phyloP scores from a whole-genome alignment of 2,329 filamentous ascomycete genomes.

The Penicillium sp. region DNA sequence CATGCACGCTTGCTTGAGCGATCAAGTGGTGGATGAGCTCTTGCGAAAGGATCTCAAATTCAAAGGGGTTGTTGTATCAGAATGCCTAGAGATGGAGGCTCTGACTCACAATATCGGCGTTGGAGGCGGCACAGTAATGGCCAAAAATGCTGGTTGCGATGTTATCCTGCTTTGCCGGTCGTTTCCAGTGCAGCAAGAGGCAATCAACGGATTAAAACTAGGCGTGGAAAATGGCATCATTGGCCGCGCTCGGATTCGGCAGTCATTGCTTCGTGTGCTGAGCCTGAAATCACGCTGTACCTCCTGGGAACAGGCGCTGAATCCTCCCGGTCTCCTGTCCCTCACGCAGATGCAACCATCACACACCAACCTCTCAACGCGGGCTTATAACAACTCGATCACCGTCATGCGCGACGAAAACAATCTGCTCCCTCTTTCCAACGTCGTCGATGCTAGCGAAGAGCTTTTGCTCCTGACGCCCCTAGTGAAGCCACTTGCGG shows the following conservation, averaged over 20 bases:
- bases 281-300: constrained; percentile 81
- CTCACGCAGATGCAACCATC: constrained; percentile 78
- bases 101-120: constrained; percentile 96
- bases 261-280: constrained; percentile 76
- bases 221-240: constrained; percentile 91
- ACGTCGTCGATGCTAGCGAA: constrained; percentile 77
- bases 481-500: constrained; percentile 86
- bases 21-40: constrained; percentile 88
- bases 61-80: constrained; percentile 87
- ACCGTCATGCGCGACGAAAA: constrained; percentile 90
- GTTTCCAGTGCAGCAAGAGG: constrained; percentile 85
- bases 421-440: constrained; percentile 76
- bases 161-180: constrained; percentile 84
- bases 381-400: constrained; percentile 88
- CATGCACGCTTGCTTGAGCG: constrained; percentile 89
- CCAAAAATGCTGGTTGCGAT: constrained; percentile 93
- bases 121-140: constrained; percentile 94
- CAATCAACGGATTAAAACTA: constrained; percentile 83
- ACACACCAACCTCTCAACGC: constrained; percentile 77
- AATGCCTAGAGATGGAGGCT: constrained; percentile 95
- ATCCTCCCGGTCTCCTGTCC: constrained; percentile 74
- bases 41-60: constrained; percentile 87
- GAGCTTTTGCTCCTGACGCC: constrained; percentile 88
- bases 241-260: constrained; percentile 72
- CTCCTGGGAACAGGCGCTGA: constrained; percentile 87